phyloP scores from a whole-genome alignment of 495 filamentous ascomycete genomes.

The Penicillium daleae region DNA sequence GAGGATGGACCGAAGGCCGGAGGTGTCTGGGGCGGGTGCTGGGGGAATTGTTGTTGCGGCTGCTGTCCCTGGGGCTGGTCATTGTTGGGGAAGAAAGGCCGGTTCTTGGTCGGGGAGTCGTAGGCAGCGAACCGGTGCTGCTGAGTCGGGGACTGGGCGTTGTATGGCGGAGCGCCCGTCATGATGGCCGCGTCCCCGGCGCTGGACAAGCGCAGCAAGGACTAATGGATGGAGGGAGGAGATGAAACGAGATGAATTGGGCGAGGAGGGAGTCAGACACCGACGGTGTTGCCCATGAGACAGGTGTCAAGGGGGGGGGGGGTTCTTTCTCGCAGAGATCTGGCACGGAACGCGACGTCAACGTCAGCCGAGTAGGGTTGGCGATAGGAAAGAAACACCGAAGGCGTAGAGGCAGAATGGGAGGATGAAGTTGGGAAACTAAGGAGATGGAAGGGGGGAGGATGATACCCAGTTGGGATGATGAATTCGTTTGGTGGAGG shows the following conservation, averaged over 20 bases:
- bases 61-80: slow-evolving; percentile 37
- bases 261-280: slow-evolving; percentile 13
- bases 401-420: slow-evolving; percentile 14
- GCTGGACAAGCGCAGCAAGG: slow-evolving; percentile 30
- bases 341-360: slow-evolving; percentile 37
- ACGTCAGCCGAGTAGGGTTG: slow-evolving; percentile 27
- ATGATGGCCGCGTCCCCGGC: slow-evolving; percentile 48
- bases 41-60: slow-evolving; percentile 43
- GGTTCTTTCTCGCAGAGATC: slow-evolving; percentile 16
- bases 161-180: slow-evolving; percentile 54
- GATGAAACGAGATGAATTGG: slow-evolving; percentile 28
- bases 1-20: slow-evolving; percentile 58
- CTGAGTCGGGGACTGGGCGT: slow-evolving; percentile 49
- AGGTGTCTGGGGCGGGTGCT: slow-evolving; percentile 56
- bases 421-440: slow-evolving; percentile 7
- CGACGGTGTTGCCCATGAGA: slow-evolving; percentile 21
- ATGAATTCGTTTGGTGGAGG: slow-evolving; percentile 39
- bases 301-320: slow-evolving; percentile 35
- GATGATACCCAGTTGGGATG: slow-evolving; percentile 29
- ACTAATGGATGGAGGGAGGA: slow-evolving; percentile 9
- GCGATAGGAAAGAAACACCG: slow-evolving; percentile 10
- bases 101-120: slow-evolving; percentile 53
- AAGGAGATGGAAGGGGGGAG: slow-evolving; percentile 11
- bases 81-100: slow-evolving; percentile 59
- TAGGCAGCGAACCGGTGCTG: slow-evolving; percentile 44